These are phyloP conservation scores for Lentinula lateritia DNA, from an alignment of 768 basidiomycete genomes.

Conservation along the genomic window DNA sequence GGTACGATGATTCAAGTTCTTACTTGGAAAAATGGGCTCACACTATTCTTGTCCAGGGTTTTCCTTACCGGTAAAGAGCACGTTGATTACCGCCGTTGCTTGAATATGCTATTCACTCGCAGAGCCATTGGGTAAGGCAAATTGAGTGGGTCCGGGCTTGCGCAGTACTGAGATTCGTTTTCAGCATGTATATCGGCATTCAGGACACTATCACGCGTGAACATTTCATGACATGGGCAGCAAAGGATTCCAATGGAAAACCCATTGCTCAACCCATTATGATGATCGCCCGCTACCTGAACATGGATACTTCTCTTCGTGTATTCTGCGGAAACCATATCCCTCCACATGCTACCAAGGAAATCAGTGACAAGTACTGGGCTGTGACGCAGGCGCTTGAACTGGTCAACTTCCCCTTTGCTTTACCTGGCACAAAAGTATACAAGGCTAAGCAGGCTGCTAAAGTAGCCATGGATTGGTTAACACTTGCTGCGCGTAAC, in stretches of 20 bases:
- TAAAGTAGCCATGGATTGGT: slow-evolving; percentile 76
- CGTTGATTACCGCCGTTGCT: slow-evolving; percentile 86
- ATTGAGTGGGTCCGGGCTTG: background rate
- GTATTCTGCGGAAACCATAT: slow-evolving; percentile 95
- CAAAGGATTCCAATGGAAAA: slow-evolving; percentile 21
- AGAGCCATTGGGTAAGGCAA: slow-evolving; percentile 27
- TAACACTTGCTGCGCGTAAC: slow-evolving; percentile 70
- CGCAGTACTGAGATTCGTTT: slow-evolving; percentile 2
- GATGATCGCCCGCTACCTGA: slow-evolving; percentile 88
- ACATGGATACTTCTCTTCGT: slow-evolving; percentile 95
- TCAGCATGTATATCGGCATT: slow-evolving; percentile 75
- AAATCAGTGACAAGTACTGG: slow-evolving; percentile 96
- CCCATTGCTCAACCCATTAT: slow-evolving; percentile 57
- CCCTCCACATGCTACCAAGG: slow-evolving; percentile 66
- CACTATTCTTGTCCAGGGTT: slow-evolving; percentile 53
- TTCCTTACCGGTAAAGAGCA: slow-evolving; percentile 93
- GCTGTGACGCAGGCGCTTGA: slow-evolving; percentile 91
- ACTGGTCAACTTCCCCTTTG: slow-evolving; percentile 97
- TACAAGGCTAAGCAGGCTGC: slow-evolving; percentile 90
- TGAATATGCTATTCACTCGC: slow-evolving; percentile 89
- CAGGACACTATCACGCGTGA: slow-evolving; percentile 81
- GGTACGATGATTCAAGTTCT: slow-evolving; percentile 38
- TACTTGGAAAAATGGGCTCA: background rate
- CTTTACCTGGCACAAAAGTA: slow-evolving; percentile 93
- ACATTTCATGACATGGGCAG: slow-evolving; percentile 68